Evolutionary conservation across 352 stramenopile species (phyloP), one percentile per base, ranked within the genome.

Genomic region (Phytophthora fragariaefolia): DNA sequence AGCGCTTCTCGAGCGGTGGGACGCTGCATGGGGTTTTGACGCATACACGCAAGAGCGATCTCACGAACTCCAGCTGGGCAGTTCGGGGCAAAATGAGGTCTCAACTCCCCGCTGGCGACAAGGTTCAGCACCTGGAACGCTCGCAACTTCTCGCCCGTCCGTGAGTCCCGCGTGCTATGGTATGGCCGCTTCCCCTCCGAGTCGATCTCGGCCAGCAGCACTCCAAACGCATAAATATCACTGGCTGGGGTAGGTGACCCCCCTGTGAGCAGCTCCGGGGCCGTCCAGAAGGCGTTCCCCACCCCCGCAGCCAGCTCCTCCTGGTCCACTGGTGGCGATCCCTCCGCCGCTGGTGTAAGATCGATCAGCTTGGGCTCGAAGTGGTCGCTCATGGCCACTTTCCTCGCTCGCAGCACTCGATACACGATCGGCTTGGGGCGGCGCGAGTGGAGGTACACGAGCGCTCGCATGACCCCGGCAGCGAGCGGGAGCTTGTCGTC

Each of bases 211-310:
- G 49, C 46, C 3, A 88, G 66, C 15, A 90, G 68, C 52, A 82
- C 77, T n/a, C 82, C 82, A 23, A 88, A 84, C 23, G 82, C 79
- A 70, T 82, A 90, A 73, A 90, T 80, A 65, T 90, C 82, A 36
- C 78, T 79, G 59, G 85, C 83, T 26, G 78, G 76, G 0, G 78
- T 87, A 6, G 79, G 66, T 10, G 71, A 64, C 6, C 79, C 84
- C 13, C 79, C 73, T 6, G 34, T 66, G 15, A 90, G 66, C 30
- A 91, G 67, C 61, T 92, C 84, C 0, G 84, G 84, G 0, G 84
- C 74, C 3, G 77, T 66, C 71, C 71, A 79, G 45, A 67, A 74
- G 10, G 63, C 58, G 32, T 69, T 68, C 6, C 71, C 71, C 26
- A 62, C 48, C 3, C 66, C 71, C 6, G 69, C 69, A 20, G 63